Evolutionary conservation across 2,329 filamentous ascomycete genomes (phyloP).

Genomic region (Hypoxylon sp.): DNA sequence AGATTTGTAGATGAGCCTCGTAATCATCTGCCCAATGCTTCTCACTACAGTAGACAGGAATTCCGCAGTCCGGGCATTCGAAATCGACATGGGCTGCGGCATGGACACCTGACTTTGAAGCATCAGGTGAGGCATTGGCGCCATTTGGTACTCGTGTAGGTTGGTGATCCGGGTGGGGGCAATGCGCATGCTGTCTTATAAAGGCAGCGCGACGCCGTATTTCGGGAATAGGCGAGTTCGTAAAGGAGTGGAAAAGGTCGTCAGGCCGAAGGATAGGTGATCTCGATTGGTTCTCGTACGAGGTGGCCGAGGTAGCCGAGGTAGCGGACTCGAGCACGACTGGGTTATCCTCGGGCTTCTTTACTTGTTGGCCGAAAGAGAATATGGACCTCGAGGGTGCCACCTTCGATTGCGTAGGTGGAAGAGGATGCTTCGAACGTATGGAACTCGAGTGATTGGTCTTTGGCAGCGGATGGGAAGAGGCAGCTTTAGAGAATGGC

Average conservation of each 20-base stretch:
- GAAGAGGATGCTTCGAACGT: conserved; percentile 26
- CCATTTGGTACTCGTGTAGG: conserved; percentile 76
- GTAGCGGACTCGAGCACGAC: conserved; percentile 31
- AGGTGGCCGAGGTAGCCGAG: conserved; percentile 33
- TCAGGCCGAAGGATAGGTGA: conserved; percentile 69
- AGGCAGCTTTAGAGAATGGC: conserved; percentile 42
- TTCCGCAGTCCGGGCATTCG: conserved; percentile 95
- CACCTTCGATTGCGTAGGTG: conserved; percentile 6
- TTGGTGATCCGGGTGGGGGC: conserved; percentile 89
- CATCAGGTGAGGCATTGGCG: conserved; percentile 71
- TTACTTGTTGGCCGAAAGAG: conserved; percentile 45
- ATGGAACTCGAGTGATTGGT: conserved; percentile 23
- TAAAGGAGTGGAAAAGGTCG: conserved; percentile 94
- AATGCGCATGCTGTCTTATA: conserved; percentile 93
- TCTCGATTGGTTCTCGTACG: conserved; percentile 33
- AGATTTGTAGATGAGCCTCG: conserved; percentile 90
- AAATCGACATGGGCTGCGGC: conserved; percentile 88
- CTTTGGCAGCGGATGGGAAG: conserved; percentile 26
- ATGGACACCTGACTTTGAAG: conserved; percentile 64
- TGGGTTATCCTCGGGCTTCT: conserved; percentile 37
- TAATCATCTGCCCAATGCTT: conserved; percentile 97
- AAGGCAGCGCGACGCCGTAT: conserved; percentile 90
- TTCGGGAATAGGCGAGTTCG: conserved; percentile 85
- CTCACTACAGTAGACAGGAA: conserved; percentile 93
- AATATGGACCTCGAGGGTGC: conserved; percentile 44